Evolutionary conservation across 2,329 filamentous ascomycete species (phyloP), one percentile per base, ranked within the genome.

Genomic region (Zopfia rhizophila): DNA sequence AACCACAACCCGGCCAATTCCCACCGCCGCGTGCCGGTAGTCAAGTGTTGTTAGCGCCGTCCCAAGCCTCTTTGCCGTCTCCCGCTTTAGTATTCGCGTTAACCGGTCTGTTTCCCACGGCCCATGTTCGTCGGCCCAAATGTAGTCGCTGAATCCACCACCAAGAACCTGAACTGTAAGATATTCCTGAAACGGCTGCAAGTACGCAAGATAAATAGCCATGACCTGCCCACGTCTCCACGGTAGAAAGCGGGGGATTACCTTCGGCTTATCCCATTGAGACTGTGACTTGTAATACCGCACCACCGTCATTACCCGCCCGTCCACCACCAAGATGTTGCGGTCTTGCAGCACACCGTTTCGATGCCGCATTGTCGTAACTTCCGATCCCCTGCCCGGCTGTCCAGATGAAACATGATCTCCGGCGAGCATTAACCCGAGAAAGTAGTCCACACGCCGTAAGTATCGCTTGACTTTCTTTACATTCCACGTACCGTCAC

Each of bases 251-350:
- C 52, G 46, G 22, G 25, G 59, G 19, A 63, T 45, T 0, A 65
- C 41, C 60, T 62, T 65, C 4, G 28, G 58, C 45, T 53, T 58
- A n/a, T 62, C 50, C 28, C 25, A 45, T 39, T 62, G 33, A n/a
- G 41, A 61, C 45, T 58, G 38, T 17, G 31, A 60, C 56, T 65
- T 65, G 25, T 63, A 13, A 48, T 63, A 65, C 24, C 44, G 25
- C 17, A 53, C 46, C 0, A 64, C 51, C 7, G 43, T 48, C 6
- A 64, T 54, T 0, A 64, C 41, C 14, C 49, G 21, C 16, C 53
- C 36, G 8, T 58, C 31, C 14, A 60, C 33, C 5, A 58, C 35
- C 25, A 62, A 60, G 28, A 62, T 45, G 27, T 63, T 63, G 2
- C 42, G 29, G 46, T 61, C 42, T 32, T 61, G 35, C 11, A 55